These are phyloP conservation scores for Eucalyptus viminalis DNA, from an alignment of 345 rosid species.

Conservation along the genomic window DNA sequence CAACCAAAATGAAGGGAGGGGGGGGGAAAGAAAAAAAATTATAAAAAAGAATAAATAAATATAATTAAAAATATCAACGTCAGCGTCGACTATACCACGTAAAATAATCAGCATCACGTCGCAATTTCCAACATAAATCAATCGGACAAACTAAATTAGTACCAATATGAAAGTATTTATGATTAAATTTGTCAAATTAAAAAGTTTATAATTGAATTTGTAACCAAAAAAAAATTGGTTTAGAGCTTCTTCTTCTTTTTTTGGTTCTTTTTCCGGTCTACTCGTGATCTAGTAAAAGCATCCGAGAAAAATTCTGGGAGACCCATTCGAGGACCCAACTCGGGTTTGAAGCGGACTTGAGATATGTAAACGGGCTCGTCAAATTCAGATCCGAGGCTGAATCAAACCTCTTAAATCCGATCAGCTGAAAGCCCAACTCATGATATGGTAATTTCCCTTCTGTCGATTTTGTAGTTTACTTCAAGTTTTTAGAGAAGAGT, in stretches of 20 bases:
- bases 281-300: neutral
- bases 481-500: neutral
- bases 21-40: accelerated
- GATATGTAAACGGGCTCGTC: neutral
- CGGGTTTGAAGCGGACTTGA: neutral
- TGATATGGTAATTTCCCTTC: neutral
- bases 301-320: neutral
- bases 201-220: no score
- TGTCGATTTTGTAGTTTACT: neutral
- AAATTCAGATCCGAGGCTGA: neutral
- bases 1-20: no score
- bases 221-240: no score
- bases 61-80: no score
- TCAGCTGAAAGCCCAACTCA: neutral
- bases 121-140: neutral
- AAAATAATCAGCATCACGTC: accelerated
- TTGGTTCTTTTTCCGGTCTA: neutral
- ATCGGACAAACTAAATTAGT: no score
- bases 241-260: no score
- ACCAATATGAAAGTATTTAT: no score
- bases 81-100: accelerated
- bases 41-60: no score
- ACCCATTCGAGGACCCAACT: neutral
- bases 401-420: neutral
- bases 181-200: no score